phyloP scores from a whole-genome alignment of 345 rosid genomes.

The Eucalyptus tenuipes region DNA sequence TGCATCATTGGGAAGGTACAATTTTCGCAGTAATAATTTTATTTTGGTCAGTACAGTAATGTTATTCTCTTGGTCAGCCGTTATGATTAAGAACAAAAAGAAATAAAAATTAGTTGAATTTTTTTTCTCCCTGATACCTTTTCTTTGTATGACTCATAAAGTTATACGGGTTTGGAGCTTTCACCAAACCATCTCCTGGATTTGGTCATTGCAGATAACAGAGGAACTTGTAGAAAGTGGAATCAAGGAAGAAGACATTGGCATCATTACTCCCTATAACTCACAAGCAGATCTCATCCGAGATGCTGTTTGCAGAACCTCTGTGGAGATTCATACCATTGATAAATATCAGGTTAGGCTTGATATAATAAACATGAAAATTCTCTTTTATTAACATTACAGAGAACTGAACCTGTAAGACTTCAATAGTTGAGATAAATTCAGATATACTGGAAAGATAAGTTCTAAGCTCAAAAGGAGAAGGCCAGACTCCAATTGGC shows the following conservation, averaged over 20 bases:
- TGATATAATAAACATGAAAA: not conserved
- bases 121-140: not conserved
- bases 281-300: conserved; percentile 73
- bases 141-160: not conserved
- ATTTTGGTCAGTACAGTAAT: not conserved
- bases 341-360: conserved; percentile 88
- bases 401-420: not conserved
- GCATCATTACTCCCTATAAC: conserved; percentile 92
- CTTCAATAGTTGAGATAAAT: not conserved
- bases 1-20: conserved; percentile 64
- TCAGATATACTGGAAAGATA: not conserved
- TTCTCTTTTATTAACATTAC: not conserved
- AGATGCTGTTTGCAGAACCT: conserved; percentile 13
- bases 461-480: not conserved
- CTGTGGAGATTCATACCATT: conserved; percentile 90
- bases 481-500: not conserved
- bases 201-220: conserved; percentile 25
- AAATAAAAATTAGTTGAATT: not conserved
- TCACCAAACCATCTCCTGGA: not conserved
- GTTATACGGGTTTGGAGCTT: not conserved
- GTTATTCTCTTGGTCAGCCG: not conserved
- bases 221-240: conserved; percentile 50
- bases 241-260: conserved; percentile 61
- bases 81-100: not conserved
- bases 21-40: not conserved